Base-by-base conservation (phyloP, 2,329 filamentous ascomycete species). In the Diatrype stigma region DNA sequence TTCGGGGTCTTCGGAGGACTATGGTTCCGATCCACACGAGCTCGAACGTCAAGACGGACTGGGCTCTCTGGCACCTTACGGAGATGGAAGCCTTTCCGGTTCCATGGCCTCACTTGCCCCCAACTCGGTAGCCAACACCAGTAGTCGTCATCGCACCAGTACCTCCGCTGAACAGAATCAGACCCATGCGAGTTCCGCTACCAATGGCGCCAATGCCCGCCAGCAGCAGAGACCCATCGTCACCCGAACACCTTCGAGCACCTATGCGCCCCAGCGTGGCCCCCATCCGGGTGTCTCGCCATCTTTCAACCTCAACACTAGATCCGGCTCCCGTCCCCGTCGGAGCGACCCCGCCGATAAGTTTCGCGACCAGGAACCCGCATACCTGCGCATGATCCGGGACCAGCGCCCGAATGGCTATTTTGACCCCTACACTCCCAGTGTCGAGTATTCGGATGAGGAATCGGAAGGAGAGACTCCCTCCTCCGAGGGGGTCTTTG, bases 381-480 rank as follows among this genome's bases (percentile, higher is more conserved):
- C 93, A 51, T 99, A 99, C 67, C 87, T 97, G 32, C 90, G 96
- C 69, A 86, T 93, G 60, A 81, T 97, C 64, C 85, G 91, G 66
- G 89, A 94, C 37, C 56, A 59, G 12, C 54, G 58, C 28, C 52
- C 64, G 42, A 80, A 80, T 54, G 85, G 89, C 58, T 94, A 92
- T 73, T 89, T 91, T 44, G 22, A 23, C 56, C 77, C 84, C 12
- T 87, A 89, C 59, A 82, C 85, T 2, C 84, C 84, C 40, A 85
- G 81, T 56, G 73, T 90, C 56, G 82, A 80, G 53, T 86, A 87
- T 56, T 72, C 69, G 42, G 91, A 94, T 57, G 91, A 90, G 6
- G 91, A 96, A 59, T 86, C 88, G 1, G 94, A 96, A 60, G 92
- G 94, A 30, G 92, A 96, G 63, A 96, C 90, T 0, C 91, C 92